Conservation (phyloP, 2,329 filamentous ascomycete species). For the Aureobasidium sp. region DNA sequence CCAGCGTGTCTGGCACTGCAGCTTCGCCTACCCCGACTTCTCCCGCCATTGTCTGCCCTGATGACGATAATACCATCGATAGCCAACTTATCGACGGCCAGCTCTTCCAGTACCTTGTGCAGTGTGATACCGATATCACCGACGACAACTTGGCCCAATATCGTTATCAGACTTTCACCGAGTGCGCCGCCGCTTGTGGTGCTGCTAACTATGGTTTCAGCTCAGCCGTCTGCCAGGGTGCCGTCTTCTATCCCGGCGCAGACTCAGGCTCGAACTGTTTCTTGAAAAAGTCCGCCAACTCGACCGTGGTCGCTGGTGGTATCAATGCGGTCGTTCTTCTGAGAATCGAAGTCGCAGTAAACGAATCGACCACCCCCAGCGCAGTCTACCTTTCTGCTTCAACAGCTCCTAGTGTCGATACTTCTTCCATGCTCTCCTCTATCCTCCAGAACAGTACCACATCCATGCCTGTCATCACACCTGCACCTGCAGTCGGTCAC, state of each 20-base stretch:
- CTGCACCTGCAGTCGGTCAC: slow-evolving; percentile 22
- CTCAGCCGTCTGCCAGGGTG: slow-evolving; percentile 27
- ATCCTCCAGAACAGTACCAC: slow-evolving; percentile 26
- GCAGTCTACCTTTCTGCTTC: slow-evolving; percentile 22
- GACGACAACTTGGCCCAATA: slow-evolving; percentile 23
- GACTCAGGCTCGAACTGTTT: slow-evolving; percentile 26
- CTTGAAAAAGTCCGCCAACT: slow-evolving; percentile 25
- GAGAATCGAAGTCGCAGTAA: slow-evolving; percentile 24
- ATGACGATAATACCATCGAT: slow-evolving; percentile 26
- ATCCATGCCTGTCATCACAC: slow-evolving; percentile 26
- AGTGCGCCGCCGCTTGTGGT: slow-evolving; percentile 30
- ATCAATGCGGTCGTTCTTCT: slow-evolving; percentile 27
- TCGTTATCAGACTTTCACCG: slow-evolving; percentile 25
- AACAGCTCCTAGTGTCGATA: slow-evolving; percentile 18
- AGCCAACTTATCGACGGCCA: slow-evolving; percentile 28
- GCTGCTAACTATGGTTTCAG: slow-evolving; percentile 25
- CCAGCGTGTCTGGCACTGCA: slow-evolving; percentile 1
- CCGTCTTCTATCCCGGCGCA: slow-evolving; percentile 25
- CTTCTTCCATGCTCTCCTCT: slow-evolving; percentile 22
- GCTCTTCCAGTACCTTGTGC: slow-evolving; percentile 29
- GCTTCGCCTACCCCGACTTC: slow-evolving; percentile 24
- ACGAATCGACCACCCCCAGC: slow-evolving; percentile 20
- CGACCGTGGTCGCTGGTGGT: slow-evolving; percentile 22
- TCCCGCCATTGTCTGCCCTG: slow-evolving; percentile 27
- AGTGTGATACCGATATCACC: slow-evolving; percentile 28